A percentile compares a stretch with the other conserved stretches of the same genome.
These are phyloP conservation scores for Colletotrichum plurivorum DNA, from an alignment of 2,329 filamentous ascomycete genomes.

Conservation along the genomic window DNA sequence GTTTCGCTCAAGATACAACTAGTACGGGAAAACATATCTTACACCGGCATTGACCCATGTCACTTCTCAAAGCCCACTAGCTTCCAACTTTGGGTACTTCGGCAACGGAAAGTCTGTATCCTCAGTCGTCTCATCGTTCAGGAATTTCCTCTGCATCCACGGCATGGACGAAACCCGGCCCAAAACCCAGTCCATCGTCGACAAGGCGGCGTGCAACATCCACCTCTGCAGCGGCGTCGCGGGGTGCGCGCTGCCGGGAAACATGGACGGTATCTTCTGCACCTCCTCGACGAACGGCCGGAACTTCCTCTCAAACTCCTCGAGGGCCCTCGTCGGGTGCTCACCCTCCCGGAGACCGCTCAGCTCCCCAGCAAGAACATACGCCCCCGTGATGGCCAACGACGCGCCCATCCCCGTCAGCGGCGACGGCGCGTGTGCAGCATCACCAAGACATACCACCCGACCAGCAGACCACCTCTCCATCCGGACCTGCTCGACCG, in stretches of 20 bases:
- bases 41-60: no score
- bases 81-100: neutral
- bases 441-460: conserved; percentile 63
- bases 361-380: conserved; percentile 66
- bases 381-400: conserved; percentile 60
- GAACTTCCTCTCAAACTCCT: conserved; percentile 34
- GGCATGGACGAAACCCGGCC: conserved; percentile 24
- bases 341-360: conserved; percentile 30
- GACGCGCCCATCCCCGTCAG: conserved; percentile 62
- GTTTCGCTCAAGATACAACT: neutral
- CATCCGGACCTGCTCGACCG: conserved; percentile 58
- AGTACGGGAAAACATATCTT: no score
- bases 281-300: conserved; percentile 34
- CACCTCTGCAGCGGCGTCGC: conserved; percentile 23
- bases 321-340: conserved; percentile 24
- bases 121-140: neutral
- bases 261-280: conserved; percentile 30
- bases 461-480: conserved; percentile 52
- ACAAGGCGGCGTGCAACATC: conserved; percentile 13
- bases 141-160: conserved; percentile 17
- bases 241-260: conserved; percentile 29
- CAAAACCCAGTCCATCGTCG: conserved; percentile 36
- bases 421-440: conserved; percentile 60
- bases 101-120: conserved; percentile 27
- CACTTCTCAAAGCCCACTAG: neutral